Conservation (phyloP, 768 basidiomycete genomes). For the Hygrophoropsis aurantiaca region DNA sequence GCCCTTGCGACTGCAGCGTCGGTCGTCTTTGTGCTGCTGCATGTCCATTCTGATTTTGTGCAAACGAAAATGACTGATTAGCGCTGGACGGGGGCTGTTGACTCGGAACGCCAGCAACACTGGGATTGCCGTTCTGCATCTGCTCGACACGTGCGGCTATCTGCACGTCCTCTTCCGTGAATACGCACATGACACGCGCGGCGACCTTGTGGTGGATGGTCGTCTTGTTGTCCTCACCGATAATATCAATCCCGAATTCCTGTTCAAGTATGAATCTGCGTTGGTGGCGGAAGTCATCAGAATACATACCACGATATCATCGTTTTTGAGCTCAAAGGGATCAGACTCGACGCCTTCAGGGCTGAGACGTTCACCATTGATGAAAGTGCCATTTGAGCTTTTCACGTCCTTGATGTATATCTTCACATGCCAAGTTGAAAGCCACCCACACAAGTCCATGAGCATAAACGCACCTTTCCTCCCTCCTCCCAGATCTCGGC, state of each 20-base stretch:
- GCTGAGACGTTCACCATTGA: slow-evolving; percentile 92
- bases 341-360: slow-evolving; percentile 89
- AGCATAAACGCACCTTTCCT: slow-evolving; percentile 61
- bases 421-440: slow-evolving; percentile 39
- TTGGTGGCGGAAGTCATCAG: slow-evolving; percentile 1
- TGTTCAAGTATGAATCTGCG: slow-evolving; percentile 28
- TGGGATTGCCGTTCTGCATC: slow-evolving; percentile 43
- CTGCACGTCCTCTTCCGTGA: slow-evolving; percentile 81
- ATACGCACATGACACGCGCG: slow-evolving; percentile 87
- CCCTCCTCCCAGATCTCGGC: slow-evolving; percentile 98
- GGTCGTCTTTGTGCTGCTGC: slow-evolving; percentile 50
- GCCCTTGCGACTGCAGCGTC: slow-evolving; percentile 55
- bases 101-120: slow-evolving; percentile 23
- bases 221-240: slow-evolving; percentile 96
- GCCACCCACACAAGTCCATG: slow-evolving; percentile 1
- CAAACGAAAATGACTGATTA: slow-evolving; percentile 41
- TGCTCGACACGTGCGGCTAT: slow-evolving; percentile 71
- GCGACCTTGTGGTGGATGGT: slow-evolving; percentile 99
- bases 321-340: slow-evolving; percentile 90
- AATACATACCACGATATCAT: slow-evolving; percentile 87
- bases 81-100: slow-evolving; percentile 34
- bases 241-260: slow-evolving; percentile 99
- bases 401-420: slow-evolving; percentile 99
- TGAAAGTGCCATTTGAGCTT: slow-evolving; percentile 97
- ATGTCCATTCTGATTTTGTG: slow-evolving; percentile 33